Conservation (phyloP, 352 stramenopile genomes). For the Phytophthora quininea region DNA sequence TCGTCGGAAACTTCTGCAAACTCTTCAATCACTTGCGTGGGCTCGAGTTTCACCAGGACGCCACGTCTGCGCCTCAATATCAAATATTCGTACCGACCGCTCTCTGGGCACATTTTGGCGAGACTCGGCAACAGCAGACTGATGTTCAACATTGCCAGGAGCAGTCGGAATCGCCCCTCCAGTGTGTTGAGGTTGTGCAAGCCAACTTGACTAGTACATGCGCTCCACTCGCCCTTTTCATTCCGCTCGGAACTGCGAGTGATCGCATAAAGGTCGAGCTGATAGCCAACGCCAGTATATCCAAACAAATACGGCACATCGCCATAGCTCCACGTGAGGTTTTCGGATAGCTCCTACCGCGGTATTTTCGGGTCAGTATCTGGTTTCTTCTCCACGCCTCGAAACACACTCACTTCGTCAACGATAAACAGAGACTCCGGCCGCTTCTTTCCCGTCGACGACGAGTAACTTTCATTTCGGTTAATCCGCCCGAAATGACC, state of each 20-base stretch:
- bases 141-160: slow-evolving; percentile 38
- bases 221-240: neutral
- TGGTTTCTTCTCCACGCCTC: neutral
- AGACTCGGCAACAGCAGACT: slow-evolving; percentile 32
- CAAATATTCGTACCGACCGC: slow-evolving; percentile 33
- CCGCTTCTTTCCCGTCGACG: slow-evolving; percentile 22
- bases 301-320: slow-evolving; percentile 34
- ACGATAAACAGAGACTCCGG: slow-evolving; percentile 13
- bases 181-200: neutral
- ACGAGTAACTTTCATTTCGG: slow-evolving; percentile 16
- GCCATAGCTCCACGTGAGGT: slow-evolving; percentile 23
- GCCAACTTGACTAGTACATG: neutral
- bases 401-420: slow-evolving; percentile 12
- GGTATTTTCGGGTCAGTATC: neutral
- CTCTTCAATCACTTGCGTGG: slow-evolving; percentile 24
- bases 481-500: slow-evolving; percentile 29
- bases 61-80: slow-evolving; percentile 12
- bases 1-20: neutral
- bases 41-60: slow-evolving; percentile 31
- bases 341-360: neutral
- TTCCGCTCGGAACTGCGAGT: slow-evolving; percentile 2
- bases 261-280: slow-evolving; percentile 29
- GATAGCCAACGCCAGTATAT: slow-evolving; percentile 38
- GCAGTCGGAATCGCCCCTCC: slow-evolving; percentile 19
- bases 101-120: slow-evolving; percentile 35